Conservation (phyloP, 352 stramenopile genomes). For the Peronosclerospora sorghi region DNA sequence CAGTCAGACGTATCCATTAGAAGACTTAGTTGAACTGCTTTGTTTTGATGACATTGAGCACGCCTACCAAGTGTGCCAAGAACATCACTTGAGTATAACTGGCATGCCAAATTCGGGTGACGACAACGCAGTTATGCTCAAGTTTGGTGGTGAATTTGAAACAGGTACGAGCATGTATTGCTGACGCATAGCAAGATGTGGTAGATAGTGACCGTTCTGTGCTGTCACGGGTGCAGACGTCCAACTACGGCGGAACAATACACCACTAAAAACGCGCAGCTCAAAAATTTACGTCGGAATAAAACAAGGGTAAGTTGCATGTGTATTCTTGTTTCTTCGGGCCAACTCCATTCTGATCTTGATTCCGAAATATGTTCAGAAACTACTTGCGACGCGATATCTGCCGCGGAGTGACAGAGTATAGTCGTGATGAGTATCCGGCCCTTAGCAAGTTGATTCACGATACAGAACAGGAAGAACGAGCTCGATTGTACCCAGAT, state of each 20-base stretch:
- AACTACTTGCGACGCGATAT: constrained; percentile 59
- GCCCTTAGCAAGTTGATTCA: constrained; percentile 61
- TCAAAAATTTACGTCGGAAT: constrained; percentile 64
- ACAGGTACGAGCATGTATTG: constrained; percentile 31
- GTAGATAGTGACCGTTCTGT: constrained; percentile 1
- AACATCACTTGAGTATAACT: constrained; percentile 54
- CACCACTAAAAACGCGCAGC: constrained; percentile 35
- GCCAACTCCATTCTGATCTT: neutral
- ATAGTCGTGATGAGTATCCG: constrained; percentile 57
- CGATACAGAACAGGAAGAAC: constrained; percentile 45
- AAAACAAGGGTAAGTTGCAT: constrained; percentile 62
- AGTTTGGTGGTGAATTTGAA: constrained; percentile 70
- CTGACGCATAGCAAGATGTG: neutral
- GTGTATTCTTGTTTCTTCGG: neutral
- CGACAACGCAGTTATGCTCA: constrained; percentile 42
- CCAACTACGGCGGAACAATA: constrained; percentile 58
- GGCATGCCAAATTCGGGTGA: constrained; percentile 28
- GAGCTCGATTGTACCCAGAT: constrained; percentile 46
- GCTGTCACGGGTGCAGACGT: constrained; percentile 25
- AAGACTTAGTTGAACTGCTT: constrained; percentile 46
- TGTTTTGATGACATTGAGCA: constrained; percentile 81
- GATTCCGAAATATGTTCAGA: constrained; percentile 13
- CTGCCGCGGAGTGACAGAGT: constrained; percentile 76
- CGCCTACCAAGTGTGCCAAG: constrained; percentile 42
- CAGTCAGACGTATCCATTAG: constrained; percentile 54